phyloP scores from a whole-genome alignment of 148 eudicot species.

The Silene uniflora region DNA sequence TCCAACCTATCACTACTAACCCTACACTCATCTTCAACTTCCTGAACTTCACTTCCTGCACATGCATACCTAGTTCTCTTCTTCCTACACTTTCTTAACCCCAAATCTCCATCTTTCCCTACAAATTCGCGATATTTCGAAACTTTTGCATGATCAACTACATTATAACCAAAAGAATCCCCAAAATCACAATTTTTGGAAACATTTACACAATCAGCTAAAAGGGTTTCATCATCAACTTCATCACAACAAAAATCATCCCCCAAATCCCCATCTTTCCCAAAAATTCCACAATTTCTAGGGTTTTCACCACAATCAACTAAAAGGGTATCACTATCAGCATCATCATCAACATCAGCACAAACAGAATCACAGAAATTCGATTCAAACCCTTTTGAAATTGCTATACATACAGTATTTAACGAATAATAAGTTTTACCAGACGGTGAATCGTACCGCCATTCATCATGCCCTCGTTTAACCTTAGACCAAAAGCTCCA shows the following conservation, averaged over 20 bases:
- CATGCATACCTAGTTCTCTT: conserved; percentile 17
- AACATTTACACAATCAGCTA: too few species aligned
- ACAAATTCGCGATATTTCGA: too few species aligned
- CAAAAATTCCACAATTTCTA: too few species aligned
- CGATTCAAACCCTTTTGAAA: conserved; percentile 22
- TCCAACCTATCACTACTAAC: conserved; percentile 2
- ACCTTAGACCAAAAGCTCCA: conserved; percentile 44
- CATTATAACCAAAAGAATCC: too few species aligned
- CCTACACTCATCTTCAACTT: conserved; percentile 20
- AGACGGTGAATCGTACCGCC: conserved; percentile 48
- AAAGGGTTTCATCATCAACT: too few species aligned
- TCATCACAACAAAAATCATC: too few species aligned
- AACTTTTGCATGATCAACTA: too few species aligned
- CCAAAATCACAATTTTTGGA: too few species aligned
- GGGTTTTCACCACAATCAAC: neutral
- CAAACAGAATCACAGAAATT: conserved; percentile 7
- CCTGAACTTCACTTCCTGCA: neutral
- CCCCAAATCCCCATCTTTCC: too few species aligned
- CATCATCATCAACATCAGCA: conserved; percentile 7
- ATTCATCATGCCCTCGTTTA: conserved; percentile 23
- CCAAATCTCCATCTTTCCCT: neutral
- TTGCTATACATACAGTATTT: conserved; percentile 44
- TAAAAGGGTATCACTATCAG: conserved; percentile 7
- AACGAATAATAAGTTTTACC: conserved; percentile 38
- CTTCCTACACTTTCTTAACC: conserved; percentile 22